Conservation (phyloP, 441 rosid species). For the Jatropha podagrica region DNA sequence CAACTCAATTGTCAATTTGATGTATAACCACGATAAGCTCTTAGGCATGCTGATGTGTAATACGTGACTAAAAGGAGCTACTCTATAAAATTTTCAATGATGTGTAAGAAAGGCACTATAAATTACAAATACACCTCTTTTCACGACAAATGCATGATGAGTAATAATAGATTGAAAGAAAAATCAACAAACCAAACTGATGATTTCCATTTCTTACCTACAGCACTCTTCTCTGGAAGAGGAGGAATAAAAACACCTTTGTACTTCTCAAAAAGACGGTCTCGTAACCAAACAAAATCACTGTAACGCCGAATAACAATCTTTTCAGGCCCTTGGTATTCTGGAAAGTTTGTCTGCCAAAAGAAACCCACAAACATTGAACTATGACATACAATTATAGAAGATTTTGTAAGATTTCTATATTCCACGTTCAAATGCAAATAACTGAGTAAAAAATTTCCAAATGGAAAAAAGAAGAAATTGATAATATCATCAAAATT, state of each 20-base stretch:
- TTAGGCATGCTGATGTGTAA: not conserved
- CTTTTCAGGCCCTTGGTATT: constrained; percentile 90
- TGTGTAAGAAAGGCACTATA: not conserved
- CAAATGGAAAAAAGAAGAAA: not conserved
- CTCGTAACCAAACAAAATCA: constrained; percentile 91
- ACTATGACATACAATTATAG: not conserved
- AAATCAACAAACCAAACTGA: not conserved
- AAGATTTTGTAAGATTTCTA: not conserved
- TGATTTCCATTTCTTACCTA: constrained; percentile 50
- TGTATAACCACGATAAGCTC: not conserved
- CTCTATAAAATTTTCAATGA: constrained; percentile 1
- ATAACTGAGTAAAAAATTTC: not conserved
- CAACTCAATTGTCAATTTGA: not conserved
- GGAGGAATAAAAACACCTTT: constrained; percentile 96
- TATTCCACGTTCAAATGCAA: not conserved
- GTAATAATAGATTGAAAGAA: not conserved
- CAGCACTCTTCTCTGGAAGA: constrained; percentile 97
- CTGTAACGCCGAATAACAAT: constrained; percentile 93
- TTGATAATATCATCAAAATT: not conserved
- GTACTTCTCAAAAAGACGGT: constrained; percentile 86
- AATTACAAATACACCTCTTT: not conserved
- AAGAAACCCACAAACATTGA: constrained; percentile 10
- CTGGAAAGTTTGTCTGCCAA: constrained; percentile 78
- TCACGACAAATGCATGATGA: not conserved
- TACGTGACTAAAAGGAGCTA: not conserved